Base-by-base conservation (phyloP, 2,329 filamentous ascomycete genomes). In the Atkinsonella texensis region DNA sequence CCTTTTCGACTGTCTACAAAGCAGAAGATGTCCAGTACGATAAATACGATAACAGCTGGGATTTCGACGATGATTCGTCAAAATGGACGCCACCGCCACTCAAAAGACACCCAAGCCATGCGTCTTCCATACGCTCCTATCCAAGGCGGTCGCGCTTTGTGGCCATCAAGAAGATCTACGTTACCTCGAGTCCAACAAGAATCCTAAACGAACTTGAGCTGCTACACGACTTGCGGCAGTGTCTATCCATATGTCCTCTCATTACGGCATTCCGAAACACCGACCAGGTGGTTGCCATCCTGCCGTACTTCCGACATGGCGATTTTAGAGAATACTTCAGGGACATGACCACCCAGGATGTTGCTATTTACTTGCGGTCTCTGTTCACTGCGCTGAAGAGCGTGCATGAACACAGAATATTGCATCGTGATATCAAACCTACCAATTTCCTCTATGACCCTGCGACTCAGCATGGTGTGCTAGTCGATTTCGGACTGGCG, bases 101-200 rank as follows among this genome's bases (percentile, higher is more conserved):
- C 11, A 85, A 81, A 63, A 62, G 74, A 66, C 60, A 68, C 61
- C 46, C 60, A 9, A 72, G 72, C 42, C 63, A 64, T 18, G 40
- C 52, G 12, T 53, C 56, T 18, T 65, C 65, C 33, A 61, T 62
- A 43, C 58, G 58, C 18, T 58, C 61, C 6, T 59, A 60, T 10
- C 63, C 63, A 46, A 60, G 63, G 42, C 65, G 59, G 50, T 57
- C 85, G 23, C 87, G 85, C 64, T 97, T 85, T 63, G 94, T 98
- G 55, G 93, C 94, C 18, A 87, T 98, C 68, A 98, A 98, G 73
- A 98, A 98, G 73, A 98, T 98, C 60, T 98, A 98, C 67, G 93
- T 97, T 57, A 98, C 94, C 0, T 96, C 90, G 56, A 96, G 89
- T 58, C 93, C 93, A 0, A 77, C 84, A 31, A 87, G 93, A 45